phyloP scores from a whole-genome alignment of 2,329 filamentous ascomycete species.

The Colletotrichum brevisporum region DNA sequence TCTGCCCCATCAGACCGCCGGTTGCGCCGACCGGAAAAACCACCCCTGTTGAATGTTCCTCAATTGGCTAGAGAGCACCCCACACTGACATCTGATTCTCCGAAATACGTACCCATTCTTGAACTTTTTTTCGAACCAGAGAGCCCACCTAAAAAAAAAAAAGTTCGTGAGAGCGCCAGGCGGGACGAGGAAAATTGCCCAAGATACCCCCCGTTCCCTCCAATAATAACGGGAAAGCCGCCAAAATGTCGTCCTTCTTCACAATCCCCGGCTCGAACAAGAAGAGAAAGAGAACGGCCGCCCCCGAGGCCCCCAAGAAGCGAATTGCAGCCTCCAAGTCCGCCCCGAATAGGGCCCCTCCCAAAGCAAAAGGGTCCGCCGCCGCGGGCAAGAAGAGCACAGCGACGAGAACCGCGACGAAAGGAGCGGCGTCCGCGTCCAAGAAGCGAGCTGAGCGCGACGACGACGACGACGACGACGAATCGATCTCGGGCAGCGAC shows the following conservation, averaged over 20 bases:
- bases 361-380: constrained; percentile 54
- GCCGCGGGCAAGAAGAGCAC: constrained; percentile 44
- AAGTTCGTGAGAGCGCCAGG: constrained; percentile 40
- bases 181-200: constrained; percentile 45
- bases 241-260: constrained; percentile 93
- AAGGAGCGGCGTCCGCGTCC: constrained; percentile 49
- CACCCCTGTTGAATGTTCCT: not conserved
- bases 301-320: constrained; percentile 71
- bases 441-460: constrained; percentile 67
- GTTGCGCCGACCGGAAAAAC: constrained; percentile 29
- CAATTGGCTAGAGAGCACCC: constrained; percentile 24
- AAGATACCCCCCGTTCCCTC: constrained; percentile 38
- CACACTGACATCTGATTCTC: constrained; percentile 36
- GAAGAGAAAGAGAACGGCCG: constrained; percentile 84
- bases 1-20: constrained; percentile 53
- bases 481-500: constrained; percentile 91
- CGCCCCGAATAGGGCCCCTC: constrained; percentile 54
- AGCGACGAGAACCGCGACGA: constrained; percentile 12
- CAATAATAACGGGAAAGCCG: constrained; percentile 14
- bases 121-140: constrained; percentile 56
- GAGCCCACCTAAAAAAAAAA: constrained; percentile 44
- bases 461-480: constrained; percentile 48
- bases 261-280: constrained; percentile 87
- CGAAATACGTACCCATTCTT: constrained; percentile 41
- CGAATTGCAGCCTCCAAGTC: constrained; percentile 65